Percentiles rank a stretch among this genome's conserved stretches.
Evolutionary conservation across 2,329 filamentous ascomycete species (phyloP).

Genomic region (Aspergillus ibericus): DNA sequence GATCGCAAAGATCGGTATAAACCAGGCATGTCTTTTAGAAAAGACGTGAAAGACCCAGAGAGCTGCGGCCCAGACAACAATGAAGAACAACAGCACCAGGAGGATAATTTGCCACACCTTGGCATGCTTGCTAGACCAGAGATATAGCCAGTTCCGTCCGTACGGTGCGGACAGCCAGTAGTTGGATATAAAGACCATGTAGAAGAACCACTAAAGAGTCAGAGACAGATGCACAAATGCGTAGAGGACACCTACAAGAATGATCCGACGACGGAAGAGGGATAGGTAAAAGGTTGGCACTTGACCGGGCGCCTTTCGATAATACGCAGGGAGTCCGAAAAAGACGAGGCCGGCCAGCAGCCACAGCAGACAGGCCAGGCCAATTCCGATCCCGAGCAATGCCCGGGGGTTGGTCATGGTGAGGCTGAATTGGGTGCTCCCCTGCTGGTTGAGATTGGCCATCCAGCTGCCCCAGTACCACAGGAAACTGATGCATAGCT

Average conservation of each 20-base stretch:
- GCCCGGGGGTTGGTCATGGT: neutral
- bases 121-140: conserved; percentile 58
- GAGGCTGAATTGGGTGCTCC: neutral
- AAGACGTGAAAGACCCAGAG: conserved; percentile 52
- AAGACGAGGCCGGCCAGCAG: conserved; percentile 3
- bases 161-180: conserved; percentile 66
- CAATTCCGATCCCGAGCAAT: conserved; percentile 1
- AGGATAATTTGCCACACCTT: conserved; percentile 58
- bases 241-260: neutral
- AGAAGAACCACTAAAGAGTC: conserved; percentile 60
- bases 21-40: conserved; percentile 63
- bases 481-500: conserved; percentile 5
- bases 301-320: neutral
- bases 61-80: conserved; percentile 55
- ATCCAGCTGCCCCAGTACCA: conserved; percentile 9
- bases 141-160: conserved; percentile 63
- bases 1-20: conserved; percentile 65
- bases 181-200: conserved; percentile 63
- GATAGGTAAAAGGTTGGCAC: conserved; percentile 5
- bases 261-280: conserved; percentile 4
- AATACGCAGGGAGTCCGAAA: conserved; percentile 3
- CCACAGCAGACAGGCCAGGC: conserved; percentile 3
- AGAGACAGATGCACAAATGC: too few relatives aligned
- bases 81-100: conserved; percentile 48
- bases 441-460: conserved; percentile 2